Evolutionary conservation across 1,139 yeast species (phyloP), one percentile per base, ranked within the genome.

Genomic region (Geotrichum armillariae): DNA sequence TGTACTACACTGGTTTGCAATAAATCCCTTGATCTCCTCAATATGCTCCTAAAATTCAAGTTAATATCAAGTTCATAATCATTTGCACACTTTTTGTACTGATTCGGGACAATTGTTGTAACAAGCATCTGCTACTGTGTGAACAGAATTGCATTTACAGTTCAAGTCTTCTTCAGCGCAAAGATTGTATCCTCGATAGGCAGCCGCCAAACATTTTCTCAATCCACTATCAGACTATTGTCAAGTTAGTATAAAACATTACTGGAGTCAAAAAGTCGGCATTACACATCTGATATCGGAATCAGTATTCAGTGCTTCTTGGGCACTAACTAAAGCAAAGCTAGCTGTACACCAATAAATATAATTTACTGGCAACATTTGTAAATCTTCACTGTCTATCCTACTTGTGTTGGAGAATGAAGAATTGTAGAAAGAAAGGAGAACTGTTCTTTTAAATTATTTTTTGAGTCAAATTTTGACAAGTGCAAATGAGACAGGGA

Each of bases 251-350:
- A 17, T 14, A 34, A 21, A 6, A 6, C 7, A 34, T 14, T 14
- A 11, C 21, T 14, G 17, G 37, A 34, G 11, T 25, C 11, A 25
- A 25, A 17, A 34, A 23, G 17, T 12, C 18, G 5, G 29, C 14
- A 8, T 45, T 44, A 21, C 63, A 63, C 52, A 46, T 61, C n/a
- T 59, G 53, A 25, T 66, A 63, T 46, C 66, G 65, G 5, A 49
- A 53, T 33, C 14, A 17, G 16, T 29, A 40, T 25, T 29, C 25
- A 12, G 20, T 25, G 16, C n/a, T 16, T 17, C 9, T 17, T 33
- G 36, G 20, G 36, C 20, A 17, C 20, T 17, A 14, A 17, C 36
- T 9, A 33, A 33, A 33, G 36, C 36, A 33, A 33, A 11, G 36
- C 36, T 17, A 25, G 29, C 29, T 25, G 29, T 25, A 25, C 6